Base-by-base conservation (phyloP, 805 yeast species). In the Saccharomycopsis synnaedendra region DNA sequence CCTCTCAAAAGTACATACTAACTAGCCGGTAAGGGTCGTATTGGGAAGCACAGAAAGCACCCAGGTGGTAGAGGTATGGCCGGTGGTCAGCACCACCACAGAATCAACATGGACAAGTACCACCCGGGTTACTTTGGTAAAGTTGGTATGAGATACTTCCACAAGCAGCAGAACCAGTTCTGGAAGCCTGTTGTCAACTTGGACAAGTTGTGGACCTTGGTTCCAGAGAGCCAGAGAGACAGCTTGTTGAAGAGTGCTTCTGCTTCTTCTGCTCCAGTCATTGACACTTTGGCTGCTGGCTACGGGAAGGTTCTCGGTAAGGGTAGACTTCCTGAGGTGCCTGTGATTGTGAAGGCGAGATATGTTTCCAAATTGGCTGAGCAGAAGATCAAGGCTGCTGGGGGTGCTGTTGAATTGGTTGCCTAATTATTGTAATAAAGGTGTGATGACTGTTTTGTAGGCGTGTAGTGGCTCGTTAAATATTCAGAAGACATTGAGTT, bases 41-140 rank as follows among this genome's bases (percentile, higher is more conserved):
- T 93, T 75, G 99, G 99, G 77, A 93, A 93, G 85, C 98, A 93
- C 94, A 89, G 98, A 88, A 93, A 93, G 95, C 93, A 85, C 68
- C 97, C 98, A 62, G 98, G 98, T 93, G 98, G 98, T 79, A 89
- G 97, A 78, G 99, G 99, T 93, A 90, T 77, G 89, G 99, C 99
- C 72, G 99, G 99, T 90, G 99, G 99, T 87, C 90, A 80, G 78
- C 97, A 90, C 76, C 99, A 93, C 78, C 98, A 93, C 96, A 87
- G 99, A 82, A 89, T 93, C 74, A 93, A 93, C 82, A 75, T 93
- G 79, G 99, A 93, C 75, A 93, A 90, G 77, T 93, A 85, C 96
- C 99, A 93, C 76, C 98, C 98, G 68, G 99, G 99, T 88, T 93
- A 93, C 90, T 93, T 93, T 78, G 99, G 99, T 85, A 94, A 93